Base-by-base conservation (phyloP, 305 asterid genomes). In the Fraxinus albicans region DNA sequence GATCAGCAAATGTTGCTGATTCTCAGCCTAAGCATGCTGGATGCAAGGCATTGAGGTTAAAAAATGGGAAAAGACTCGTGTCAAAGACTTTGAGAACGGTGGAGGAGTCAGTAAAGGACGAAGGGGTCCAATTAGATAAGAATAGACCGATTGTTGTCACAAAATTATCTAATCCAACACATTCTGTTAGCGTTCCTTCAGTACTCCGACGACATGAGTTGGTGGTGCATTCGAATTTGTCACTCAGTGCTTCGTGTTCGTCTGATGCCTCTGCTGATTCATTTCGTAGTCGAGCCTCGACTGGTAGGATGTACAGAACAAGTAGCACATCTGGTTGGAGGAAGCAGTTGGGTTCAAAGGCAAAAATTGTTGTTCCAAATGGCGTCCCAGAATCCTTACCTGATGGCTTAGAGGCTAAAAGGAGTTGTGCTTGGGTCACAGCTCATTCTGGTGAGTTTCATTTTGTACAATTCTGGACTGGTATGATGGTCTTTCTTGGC, bases 181-280 rank as follows among this genome's bases (percentile, higher is more conserved):
- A 79, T 58, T 73, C 86, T 50, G 50, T 74, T 36, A 77, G 42
- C 58, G 60, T 83, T 78, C 85, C 89, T 69, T 83, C 87, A 6
- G 83, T 86, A 84, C 86, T 84, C 65, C 78, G 78, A 53, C 77
- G 81, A 38, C 86, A 88, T 81, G 88, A 82, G 50, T 83, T 87
- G 3, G 58, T 50, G 19, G 60, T 88, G 60, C 81, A 80, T 70
- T 80, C 91, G 10, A 88, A 79, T 70, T 44, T 82, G 53, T 86
- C 90, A 25, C 87, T 88, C 35, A 88, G 86, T 55, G 90, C 90
- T 36, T 88, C 90, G 1, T 86, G 90, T 80, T 88, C 90, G 36
- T 88, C 90, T 60, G 90, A 88, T 86, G 90, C 90, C 19, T 88
- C 90, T 5, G 82, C 89, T 7, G 90, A 88, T 79, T 88, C 90